Conservation (phyloP, 2,329 filamentous ascomycete species). For the Aspergillus calidoustus region DNA sequence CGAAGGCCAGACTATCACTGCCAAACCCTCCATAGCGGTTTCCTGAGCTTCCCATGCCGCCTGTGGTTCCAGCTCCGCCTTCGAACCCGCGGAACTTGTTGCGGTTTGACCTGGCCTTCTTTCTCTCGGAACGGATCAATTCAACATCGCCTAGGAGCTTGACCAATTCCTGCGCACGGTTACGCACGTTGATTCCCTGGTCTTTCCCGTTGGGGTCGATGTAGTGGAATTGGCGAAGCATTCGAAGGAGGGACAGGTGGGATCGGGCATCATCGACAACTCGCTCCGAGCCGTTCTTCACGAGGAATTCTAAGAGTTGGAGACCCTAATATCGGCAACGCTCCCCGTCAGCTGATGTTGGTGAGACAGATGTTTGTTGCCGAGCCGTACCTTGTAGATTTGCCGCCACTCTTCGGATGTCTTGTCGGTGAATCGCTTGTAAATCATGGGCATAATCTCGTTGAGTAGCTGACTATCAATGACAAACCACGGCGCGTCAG, state of each 20-base stretch:
- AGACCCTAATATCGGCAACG: constrained; percentile 58
- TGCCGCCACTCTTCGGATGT: constrained; percentile 97
- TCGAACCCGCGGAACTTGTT: constrained; percentile 97
- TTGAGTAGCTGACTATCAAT: constrained; percentile 82
- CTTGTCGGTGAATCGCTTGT: constrained; percentile 98
- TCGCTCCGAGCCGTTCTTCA: constrained; percentile 97
- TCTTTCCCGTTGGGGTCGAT: constrained; percentile 97
- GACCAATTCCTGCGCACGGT: constrained; percentile 91
- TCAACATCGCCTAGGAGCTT: constrained; percentile 82
- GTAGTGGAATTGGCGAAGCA: constrained; percentile 97
- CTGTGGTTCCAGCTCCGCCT: constrained; percentile 69
- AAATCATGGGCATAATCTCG: constrained; percentile 99
- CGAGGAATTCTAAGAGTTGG: constrained; percentile 92
- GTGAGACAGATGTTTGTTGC: neutral
- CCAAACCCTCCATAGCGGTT: constrained; percentile 88
- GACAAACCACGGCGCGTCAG: constrained; percentile 21
- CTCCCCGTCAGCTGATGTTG: constrained; percentile 1
- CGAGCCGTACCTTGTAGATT: constrained; percentile 81
- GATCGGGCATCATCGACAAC: constrained; percentile 97
- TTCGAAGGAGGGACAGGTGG: constrained; percentile 93
- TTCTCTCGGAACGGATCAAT: constrained; percentile 63
- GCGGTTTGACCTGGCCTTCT: constrained; percentile 87
- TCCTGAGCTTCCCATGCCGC: constrained; percentile 54
- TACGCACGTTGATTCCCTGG: constrained; percentile 96
- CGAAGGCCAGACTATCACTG: constrained; percentile 70